Evolutionary conservation across 345 rosid species (phyloP), one percentile per base, ranked within the genome.

Genomic region (Dipteronia dyeriana): DNA sequence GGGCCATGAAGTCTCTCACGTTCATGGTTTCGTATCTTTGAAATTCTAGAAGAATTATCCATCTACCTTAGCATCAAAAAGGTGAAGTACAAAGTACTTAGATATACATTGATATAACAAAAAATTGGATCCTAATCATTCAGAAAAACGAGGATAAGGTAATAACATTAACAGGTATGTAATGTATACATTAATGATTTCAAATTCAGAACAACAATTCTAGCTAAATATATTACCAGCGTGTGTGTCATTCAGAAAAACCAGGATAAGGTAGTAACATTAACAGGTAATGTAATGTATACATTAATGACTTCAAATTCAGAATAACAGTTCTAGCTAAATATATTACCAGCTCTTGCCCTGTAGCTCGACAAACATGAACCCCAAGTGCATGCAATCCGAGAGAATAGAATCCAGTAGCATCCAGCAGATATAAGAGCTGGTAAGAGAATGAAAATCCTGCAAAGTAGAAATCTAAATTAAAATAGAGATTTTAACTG

Each of bases 311-410:
- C 56, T 8, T n/a, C 31, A 80, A 69, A 66, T 76, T 14, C 29
- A 41, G 22, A 43, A 59, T 22, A 82, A 39, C 64, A 63, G 73
- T 34, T 67, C 68, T 60, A 16, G 34, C 31, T 71, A 65, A 78
- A 54, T 77, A 25, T 47, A 19, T 68, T 91, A 92, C 98, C 97
- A 97, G 85, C 82, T 97, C 99, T 89, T 97, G 98, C 56, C 98
- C 99, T 49, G 99, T 92, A 61, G 98, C 99, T 85, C 99, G 95
- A 86, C 98, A 92, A 79, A 97, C 98, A 85, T 97, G 98, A 78
- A 97, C 71, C 41, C 97, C 97, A 68, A 97, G 96, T 57, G 91
- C 96, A 84, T 97, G 97, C 76, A 97, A 84, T 73, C 97, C 99
- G 12, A 89, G 81, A 73, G 97, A 92, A 85, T 92, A 97, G 86